These are phyloP conservation scores for Verbascum thapsus DNA, from an alignment of 257 asterid genomes.

Conservation along the genomic window DNA sequence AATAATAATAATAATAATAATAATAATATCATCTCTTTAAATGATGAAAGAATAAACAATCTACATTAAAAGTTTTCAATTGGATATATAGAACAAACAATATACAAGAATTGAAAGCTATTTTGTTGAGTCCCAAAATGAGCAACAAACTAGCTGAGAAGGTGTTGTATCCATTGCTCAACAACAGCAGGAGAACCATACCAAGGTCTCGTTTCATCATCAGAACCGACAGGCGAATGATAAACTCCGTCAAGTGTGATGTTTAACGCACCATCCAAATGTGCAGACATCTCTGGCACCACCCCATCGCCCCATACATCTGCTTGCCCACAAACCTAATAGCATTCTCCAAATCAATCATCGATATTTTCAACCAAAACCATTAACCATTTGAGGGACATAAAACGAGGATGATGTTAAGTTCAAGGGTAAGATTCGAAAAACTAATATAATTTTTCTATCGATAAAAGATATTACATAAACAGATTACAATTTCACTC, in stretches of 20 bases:
- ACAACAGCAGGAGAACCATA: conserved; percentile 85
- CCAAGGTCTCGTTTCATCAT: conserved; percentile 79
- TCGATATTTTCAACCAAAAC: neutral
- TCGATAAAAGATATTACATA: no score
- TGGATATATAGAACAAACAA: conserved; percentile 20
- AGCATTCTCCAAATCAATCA: conserved; percentile 14
- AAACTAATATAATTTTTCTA: no score
- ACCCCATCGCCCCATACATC: conserved; percentile 96
- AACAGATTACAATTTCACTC: no score
- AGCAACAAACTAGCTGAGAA: conserved; percentile 44
- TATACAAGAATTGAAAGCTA: neutral
- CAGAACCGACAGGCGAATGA: conserved; percentile 88
- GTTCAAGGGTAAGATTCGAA: neutral
- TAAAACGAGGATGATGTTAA: neutral
- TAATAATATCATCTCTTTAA: neutral
- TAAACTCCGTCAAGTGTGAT: conserved; percentile 74
- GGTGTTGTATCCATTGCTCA: conserved; percentile 83
- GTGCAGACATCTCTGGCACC: conserved; percentile 91
- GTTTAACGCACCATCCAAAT: conserved; percentile 84
- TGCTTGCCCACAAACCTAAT: conserved; percentile 88
- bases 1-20: no score
- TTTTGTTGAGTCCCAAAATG: neutral
- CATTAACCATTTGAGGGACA: neutral
- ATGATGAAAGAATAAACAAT: conserved; percentile 5
- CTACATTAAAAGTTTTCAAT: neutral